Conservation (phyloP, 441 rosid species). For the Euphorbia corollata region DNA sequence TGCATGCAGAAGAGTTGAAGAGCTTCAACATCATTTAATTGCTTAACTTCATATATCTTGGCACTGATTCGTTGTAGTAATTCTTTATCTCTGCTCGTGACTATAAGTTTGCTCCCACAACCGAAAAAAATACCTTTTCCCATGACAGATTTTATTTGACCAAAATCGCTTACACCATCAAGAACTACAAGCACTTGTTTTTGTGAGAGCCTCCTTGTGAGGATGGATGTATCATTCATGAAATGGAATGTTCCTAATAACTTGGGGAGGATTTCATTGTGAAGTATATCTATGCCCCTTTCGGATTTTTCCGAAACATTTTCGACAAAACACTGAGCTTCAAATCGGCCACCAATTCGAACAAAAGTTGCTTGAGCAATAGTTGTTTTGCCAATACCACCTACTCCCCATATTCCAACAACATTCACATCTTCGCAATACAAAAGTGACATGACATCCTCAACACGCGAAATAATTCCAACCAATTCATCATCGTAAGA, state of each 20-base stretch:
- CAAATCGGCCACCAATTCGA: neutral
- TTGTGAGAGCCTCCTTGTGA: neutral
- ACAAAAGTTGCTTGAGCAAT: neutral
- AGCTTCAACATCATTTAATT: neutral
- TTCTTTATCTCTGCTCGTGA: conserved; percentile 2
- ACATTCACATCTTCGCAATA: neutral
- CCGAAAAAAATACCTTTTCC: neutral
- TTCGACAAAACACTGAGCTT: neutral
- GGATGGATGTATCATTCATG: too few relatives aligned
- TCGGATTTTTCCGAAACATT: neutral
- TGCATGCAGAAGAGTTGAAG: neutral
- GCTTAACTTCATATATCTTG: neutral
- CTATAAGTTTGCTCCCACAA: neutral
- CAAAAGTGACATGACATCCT: neutral
- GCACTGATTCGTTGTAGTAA: neutral
- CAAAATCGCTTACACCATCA: neutral
- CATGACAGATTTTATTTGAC: neutral
- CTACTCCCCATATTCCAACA: conserved; percentile 17
- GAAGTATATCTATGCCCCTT: too few relatives aligned
- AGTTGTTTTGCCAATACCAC: conserved; percentile 19
- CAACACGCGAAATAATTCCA: conserved; percentile 12
- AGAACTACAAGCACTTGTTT: neutral
- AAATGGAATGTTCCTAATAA: neutral
- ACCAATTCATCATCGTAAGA: neutral
- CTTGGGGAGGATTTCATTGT: neutral